Conservation (phyloP, 2,329 filamentous ascomycete genomes). For the Cladorrhinum sp. region DNA sequence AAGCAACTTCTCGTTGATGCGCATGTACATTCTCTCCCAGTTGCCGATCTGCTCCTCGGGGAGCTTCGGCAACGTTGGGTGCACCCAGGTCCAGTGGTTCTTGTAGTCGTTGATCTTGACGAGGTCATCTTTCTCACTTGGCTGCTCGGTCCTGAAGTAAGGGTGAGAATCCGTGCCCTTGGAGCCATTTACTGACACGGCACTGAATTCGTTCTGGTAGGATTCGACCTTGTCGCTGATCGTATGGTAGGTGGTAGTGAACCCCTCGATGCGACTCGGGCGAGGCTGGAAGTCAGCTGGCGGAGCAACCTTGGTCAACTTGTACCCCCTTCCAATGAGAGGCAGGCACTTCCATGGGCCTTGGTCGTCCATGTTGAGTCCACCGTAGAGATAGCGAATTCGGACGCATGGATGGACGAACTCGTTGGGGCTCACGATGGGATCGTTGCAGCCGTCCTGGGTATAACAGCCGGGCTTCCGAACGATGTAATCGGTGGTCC, state of each 20-base stretch:
- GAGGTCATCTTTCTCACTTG: not conserved
- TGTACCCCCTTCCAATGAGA: not conserved
- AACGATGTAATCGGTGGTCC: slow-evolving; percentile 6
- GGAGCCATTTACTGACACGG: not conserved
- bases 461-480: slow-evolving; percentile 29
- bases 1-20: not conserved
- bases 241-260: not conserved
- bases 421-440: slow-evolving; percentile 26
- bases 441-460: slow-evolving; percentile 13
- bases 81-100: not conserved
- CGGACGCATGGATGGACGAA: slow-evolving; percentile 34
- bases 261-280: not conserved
- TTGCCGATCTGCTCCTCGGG: not conserved
- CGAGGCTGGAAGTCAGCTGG: not conserved
- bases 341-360: not conserved
- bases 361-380: slow-evolving; percentile 20
- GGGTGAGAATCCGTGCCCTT: not conserved
- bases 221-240: not conserved
- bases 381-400: slow-evolving; percentile 33
- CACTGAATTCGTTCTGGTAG: not conserved
- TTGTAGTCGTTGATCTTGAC: not conserved
- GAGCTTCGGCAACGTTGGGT: not conserved
- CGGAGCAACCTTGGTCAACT: not conserved
- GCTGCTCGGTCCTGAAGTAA: not conserved
- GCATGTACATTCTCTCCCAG: not conserved